These are phyloP conservation scores for Pythium aristosporum DNA, from an alignment of 352 stramenopile genomes.

Conservation along the genomic window DNA sequence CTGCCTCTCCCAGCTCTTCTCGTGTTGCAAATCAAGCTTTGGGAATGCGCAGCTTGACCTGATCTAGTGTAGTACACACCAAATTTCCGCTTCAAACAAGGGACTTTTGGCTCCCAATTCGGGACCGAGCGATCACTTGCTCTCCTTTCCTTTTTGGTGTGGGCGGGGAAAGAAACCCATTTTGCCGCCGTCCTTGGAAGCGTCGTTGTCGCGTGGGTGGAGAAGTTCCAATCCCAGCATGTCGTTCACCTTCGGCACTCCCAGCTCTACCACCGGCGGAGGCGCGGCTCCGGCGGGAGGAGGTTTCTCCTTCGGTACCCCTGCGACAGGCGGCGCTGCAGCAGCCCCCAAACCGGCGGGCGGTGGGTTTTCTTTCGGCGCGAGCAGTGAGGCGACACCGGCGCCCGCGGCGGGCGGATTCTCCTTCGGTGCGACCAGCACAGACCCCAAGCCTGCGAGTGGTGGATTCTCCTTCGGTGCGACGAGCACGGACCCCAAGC, in stretches of 20 bases:
- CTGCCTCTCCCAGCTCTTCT: background rate
- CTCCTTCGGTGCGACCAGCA: conserved; percentile 26
- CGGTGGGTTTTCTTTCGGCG: conserved; percentile 27
- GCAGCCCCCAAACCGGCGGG: conserved; percentile 14
- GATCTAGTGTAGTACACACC: conserved; percentile 13
- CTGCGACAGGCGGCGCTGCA: background rate
- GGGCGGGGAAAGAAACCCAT: conserved; percentile 16
- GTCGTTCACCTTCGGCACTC: conserved; percentile 35
- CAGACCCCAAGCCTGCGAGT: conserved; percentile 17
- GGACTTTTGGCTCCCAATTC: conserved; percentile 2
- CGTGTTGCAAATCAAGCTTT: conserved; percentile 6
- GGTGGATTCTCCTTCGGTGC: conserved; percentile 44
- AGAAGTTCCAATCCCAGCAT: conserved; percentile 19
- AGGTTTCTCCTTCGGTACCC: conserved; percentile 27
- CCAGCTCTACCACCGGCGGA: conserved; percentile 9
- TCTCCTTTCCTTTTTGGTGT: conserved; percentile 18
- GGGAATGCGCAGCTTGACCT: background rate
- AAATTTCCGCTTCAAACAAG: conserved; percentile 3
- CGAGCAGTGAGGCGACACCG: background rate
- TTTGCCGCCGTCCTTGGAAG: conserved; percentile 15
- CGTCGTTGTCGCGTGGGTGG: conserved; percentile 3
- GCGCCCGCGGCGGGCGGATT: conserved; percentile 27
- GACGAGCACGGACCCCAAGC: conserved; percentile 2
- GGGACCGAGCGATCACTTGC: conserved; percentile 12
- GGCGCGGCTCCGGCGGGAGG: conserved; percentile 5